Evolutionary conservation across 2,329 filamentous ascomycete species (phyloP).

Genomic region (Sporothrix inflata): DNA sequence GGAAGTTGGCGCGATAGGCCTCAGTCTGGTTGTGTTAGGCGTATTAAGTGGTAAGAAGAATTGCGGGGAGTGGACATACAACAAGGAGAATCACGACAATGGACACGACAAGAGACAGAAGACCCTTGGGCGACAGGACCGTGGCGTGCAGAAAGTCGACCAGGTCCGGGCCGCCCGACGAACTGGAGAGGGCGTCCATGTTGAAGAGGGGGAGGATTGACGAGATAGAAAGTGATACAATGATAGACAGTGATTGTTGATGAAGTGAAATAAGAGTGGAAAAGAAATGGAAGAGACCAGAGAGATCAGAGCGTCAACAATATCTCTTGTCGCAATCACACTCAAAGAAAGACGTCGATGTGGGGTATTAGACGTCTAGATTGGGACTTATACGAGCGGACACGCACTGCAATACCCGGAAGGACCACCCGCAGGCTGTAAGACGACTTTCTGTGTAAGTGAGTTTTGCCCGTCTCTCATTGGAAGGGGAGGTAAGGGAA

Average conservation of each 20-base stretch:
- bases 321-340: neutral
- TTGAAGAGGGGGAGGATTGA: neutral
- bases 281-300: neutral
- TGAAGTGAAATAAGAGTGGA: neutral
- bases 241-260: neutral
- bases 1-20: slow-evolving; percentile 21
- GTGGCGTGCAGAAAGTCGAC: slow-evolving; percentile 18
- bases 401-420: neutral
- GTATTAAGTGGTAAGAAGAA: neutral
- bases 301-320: neutral
- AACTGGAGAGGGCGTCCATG: neutral
- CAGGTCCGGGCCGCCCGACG: slow-evolving; percentile 5
- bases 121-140: slow-evolving; percentile 16
- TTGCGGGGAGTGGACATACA: neutral
- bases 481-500: neutral
- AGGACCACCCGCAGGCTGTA: neutral
- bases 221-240: neutral
- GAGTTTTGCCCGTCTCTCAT: neutral
- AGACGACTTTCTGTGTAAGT: neutral
- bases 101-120: slow-evolving; percentile 1
- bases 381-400: neutral
- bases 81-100: neutral
- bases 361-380: neutral
- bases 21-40: slow-evolving; percentile 8
- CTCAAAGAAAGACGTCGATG: neutral